Conservation (phyloP, 75 land plant genomes). For the Selaginella moellendorffii region DNA sequence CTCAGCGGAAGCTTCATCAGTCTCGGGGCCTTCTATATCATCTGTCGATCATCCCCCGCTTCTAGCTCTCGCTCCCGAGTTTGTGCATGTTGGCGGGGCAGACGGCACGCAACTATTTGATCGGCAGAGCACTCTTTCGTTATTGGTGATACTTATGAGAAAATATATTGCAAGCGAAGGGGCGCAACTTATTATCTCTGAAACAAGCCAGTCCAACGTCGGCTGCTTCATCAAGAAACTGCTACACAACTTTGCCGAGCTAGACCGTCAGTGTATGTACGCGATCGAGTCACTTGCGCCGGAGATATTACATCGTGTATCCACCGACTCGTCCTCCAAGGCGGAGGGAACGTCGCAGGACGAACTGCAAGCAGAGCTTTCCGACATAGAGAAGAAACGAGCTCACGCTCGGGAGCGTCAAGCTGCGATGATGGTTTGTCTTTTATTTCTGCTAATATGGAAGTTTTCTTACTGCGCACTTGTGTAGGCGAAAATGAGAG, state of each 20-base stretch:
- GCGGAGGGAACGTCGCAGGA: conserved; percentile 8
- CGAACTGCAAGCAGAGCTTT: conserved; percentile 17
- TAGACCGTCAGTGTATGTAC: conserved; percentile 43
- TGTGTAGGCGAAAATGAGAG: conserved; percentile 80
- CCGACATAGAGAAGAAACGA: conserved; percentile 45
- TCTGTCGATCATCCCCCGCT: conserved; percentile 24
- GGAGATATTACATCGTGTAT: conserved; percentile 30
- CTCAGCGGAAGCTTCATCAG: neutral
- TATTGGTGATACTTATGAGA: conserved; percentile 53
- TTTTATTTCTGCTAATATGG: neutral
- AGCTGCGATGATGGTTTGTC: conserved; percentile 79
- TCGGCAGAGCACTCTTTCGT: conserved; percentile 55
- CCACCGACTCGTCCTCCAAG: conserved; percentile 8
- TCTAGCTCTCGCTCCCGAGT: conserved; percentile 45
- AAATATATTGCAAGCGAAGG: conserved; percentile 35
- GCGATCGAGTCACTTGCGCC: conserved; percentile 52
- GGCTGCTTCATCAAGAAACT: conserved; percentile 39
- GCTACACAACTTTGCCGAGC: conserved; percentile 51
- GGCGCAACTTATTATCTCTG: conserved; percentile 14
- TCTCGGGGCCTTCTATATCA: neutral
- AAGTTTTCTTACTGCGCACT: conserved; percentile 11
- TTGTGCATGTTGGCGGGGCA: conserved; percentile 22
- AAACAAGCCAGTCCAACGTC: conserved; percentile 34
- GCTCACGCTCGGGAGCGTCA: conserved; percentile 74
- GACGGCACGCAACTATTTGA: conserved; percentile 18